Evolutionary conservation across 768 basidiomycete genomes (phyloP).

Genomic region (Suillus subaureus): DNA sequence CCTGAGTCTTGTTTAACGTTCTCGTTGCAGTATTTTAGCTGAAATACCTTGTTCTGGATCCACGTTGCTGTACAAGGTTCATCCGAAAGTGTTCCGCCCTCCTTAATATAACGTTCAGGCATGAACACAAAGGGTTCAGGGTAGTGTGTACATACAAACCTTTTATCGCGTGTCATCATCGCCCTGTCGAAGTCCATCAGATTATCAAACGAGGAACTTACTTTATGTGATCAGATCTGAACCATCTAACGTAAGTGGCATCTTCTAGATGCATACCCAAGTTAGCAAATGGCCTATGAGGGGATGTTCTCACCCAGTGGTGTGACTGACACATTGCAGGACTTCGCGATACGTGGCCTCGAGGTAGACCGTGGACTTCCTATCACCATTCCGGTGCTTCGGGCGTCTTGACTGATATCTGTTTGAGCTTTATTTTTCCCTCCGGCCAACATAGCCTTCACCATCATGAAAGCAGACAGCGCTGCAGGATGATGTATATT

Average conservation of each 20-base stretch:
- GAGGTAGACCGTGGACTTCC: slow-evolving; percentile 22
- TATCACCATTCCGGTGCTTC: slow-evolving; percentile 21
- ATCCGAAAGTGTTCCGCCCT: slow-evolving; percentile 20
- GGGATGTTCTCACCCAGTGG: slow-evolving; percentile 20
- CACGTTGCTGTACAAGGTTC: slow-evolving; percentile 20
- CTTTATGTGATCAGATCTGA: slow-evolving; percentile 11
- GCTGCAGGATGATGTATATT: slow-evolving; percentile 11
- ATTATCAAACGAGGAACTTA: background rate
- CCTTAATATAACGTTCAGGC: slow-evolving; percentile 22
- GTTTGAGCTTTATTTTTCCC: slow-evolving; percentile 26
- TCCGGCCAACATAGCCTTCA: slow-evolving; percentile 27
- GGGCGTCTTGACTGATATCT: slow-evolving; percentile 26
- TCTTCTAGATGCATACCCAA: background rate
- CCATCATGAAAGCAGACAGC: slow-evolving; percentile 28
- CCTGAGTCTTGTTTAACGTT: slow-evolving; percentile 11
- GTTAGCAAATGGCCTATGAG: slow-evolving; percentile 19
- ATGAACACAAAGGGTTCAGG: slow-evolving; percentile 20
- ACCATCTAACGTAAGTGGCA: background rate
- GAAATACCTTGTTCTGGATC: slow-evolving; percentile 23
- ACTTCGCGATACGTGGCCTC: slow-evolving; percentile 26
- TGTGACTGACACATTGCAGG: slow-evolving; percentile 25
- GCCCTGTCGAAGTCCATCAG: slow-evolving; percentile 17
- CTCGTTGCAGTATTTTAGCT: too few relatives aligned
- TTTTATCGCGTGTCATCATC: slow-evolving; percentile 27
- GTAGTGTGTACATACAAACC: slow-evolving; percentile 11